Evolutionary conservation across 2,329 filamentous ascomycete genomes (phyloP).

Genomic region (Claviceps africana): DNA sequence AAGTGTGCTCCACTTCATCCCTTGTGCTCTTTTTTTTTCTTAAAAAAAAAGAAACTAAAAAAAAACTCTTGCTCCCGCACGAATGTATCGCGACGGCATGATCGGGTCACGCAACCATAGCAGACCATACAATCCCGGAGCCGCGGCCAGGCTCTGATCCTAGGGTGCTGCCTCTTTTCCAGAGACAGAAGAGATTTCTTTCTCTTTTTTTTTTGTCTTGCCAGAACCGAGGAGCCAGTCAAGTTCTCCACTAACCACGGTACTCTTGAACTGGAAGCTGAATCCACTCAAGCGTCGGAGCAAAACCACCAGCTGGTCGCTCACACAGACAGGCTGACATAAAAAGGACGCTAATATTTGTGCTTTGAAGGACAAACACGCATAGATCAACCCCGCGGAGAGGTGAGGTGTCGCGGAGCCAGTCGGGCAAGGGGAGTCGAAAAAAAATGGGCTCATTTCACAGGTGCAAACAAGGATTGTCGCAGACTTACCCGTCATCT

Average conservation of each 20-base stretch:
- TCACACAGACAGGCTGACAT: background rate
- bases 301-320: background rate
- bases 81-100: background rate
- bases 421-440: background rate
- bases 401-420: background rate
- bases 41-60: no score
- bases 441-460: background rate
- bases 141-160: background rate
- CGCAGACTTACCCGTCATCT: conserved; percentile 29
- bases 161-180: background rate
- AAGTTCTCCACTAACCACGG: background rate
- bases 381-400: background rate
- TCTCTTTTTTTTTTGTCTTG: background rate
- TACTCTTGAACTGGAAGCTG: background rate
- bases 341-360: background rate
- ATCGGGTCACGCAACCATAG: background rate
- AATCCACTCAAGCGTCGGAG: background rate
- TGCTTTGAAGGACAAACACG: background rate
- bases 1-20: background rate
- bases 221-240: background rate
- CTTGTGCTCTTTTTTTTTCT: conserved; percentile 1
- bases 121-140: background rate
- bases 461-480: background rate
- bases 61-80: background rate
- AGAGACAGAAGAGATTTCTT: background rate